phyloP scores from a whole-genome alignment of 2,329 filamentous ascomycete genomes.

The Akanthomyces uredinophilus region DNA sequence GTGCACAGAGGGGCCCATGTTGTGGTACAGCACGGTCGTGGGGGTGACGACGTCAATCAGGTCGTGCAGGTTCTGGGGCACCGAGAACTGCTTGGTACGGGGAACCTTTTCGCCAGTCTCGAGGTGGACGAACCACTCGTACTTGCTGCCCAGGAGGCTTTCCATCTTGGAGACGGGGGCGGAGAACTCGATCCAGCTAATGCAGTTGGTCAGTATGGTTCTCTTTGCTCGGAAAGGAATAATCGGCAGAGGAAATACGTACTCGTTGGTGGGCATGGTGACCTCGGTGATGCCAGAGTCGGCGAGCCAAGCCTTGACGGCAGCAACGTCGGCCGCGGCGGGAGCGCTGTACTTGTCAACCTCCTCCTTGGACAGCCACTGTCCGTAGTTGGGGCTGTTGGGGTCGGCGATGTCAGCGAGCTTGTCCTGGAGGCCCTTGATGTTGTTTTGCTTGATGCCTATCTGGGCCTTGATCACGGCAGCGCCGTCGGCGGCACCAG shows the following conservation, averaged over 20 bases:
- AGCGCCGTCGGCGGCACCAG: background rate
- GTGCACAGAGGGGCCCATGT: background rate
- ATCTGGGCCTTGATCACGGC: slow-evolving; percentile 14
- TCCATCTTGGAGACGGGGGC: slow-evolving; percentile 14
- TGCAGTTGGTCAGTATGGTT: background rate
- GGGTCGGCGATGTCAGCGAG: slow-evolving; percentile 24
- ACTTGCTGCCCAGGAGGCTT: slow-evolving; percentile 9
- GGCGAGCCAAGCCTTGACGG: slow-evolving; percentile 22
- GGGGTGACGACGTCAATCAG: slow-evolving; percentile 18
- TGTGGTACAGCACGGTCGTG: slow-evolving; percentile 16
- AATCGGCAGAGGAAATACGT: background rate
- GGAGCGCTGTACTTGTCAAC: slow-evolving; percentile 23
- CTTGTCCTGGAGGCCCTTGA: slow-evolving; percentile 22
- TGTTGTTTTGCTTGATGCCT: slow-evolving; percentile 19
- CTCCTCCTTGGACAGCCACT: slow-evolving; percentile 21
- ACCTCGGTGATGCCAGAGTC: slow-evolving; percentile 13
- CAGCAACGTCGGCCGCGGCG: slow-evolving; percentile 18
- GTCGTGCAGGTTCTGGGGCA: slow-evolving; percentile 16
- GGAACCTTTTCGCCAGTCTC: slow-evolving; percentile 5
- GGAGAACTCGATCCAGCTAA: slow-evolving; percentile 13
- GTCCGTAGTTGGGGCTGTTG: slow-evolving; percentile 23
- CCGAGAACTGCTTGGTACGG: slow-evolving; percentile 18
- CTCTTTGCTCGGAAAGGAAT: background rate
- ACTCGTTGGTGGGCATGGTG: slow-evolving; percentile 15
- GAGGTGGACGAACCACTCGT: slow-evolving; percentile 10